Conservation (phyloP, 2,329 filamentous ascomycete genomes). For the Lachnellula suecica region DNA sequence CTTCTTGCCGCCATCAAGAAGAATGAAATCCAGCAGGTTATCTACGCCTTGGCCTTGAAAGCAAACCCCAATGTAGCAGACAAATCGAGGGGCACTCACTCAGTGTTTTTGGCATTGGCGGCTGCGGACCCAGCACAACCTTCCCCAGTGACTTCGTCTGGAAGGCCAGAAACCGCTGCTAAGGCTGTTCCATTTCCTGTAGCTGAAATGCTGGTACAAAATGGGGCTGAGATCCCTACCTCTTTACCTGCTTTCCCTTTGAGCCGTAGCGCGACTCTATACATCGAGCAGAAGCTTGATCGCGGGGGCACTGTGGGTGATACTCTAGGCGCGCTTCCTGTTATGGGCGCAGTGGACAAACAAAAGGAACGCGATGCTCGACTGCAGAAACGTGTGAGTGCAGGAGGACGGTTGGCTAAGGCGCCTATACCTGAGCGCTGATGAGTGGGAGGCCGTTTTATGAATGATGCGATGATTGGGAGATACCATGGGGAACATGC, state of each 20-base stretch:
- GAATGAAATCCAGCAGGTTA: constrained; percentile 90
- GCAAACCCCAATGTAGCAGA: constrained; percentile 88
- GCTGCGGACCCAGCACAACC: constrained; percentile 89
- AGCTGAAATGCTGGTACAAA: constrained; percentile 88
- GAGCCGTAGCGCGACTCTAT: constrained; percentile 75
- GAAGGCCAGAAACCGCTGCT: constrained; percentile 35
- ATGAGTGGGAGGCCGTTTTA: constrained; percentile 15
- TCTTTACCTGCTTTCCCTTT: constrained; percentile 79
- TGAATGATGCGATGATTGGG: constrained; percentile 28
- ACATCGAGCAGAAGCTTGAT: constrained; percentile 75
- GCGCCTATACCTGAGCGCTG: constrained; percentile 31
- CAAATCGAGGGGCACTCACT: constrained; percentile 82
- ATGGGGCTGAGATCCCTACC: constrained; percentile 83
- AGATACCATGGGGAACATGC: constrained; percentile 32
- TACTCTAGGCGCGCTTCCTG: constrained; percentile 61
- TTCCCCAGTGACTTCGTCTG: constrained; percentile 45
- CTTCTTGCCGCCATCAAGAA: constrained; percentile 91
- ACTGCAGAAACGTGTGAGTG: constrained; percentile 77
- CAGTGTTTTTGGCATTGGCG: constrained; percentile 86
- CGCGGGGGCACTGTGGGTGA: constrained; percentile 47
- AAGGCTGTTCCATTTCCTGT: constrained; percentile 75
- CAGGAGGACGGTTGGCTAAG: constrained; percentile 66
- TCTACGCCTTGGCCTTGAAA: constrained; percentile 83
- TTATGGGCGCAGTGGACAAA: constrained; percentile 47
- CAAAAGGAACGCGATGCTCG: constrained; percentile 65